Evolutionary conservation across 2,329 filamentous ascomycete genomes (phyloP).

Genomic region (Sclerotinia glacialis): DNA sequence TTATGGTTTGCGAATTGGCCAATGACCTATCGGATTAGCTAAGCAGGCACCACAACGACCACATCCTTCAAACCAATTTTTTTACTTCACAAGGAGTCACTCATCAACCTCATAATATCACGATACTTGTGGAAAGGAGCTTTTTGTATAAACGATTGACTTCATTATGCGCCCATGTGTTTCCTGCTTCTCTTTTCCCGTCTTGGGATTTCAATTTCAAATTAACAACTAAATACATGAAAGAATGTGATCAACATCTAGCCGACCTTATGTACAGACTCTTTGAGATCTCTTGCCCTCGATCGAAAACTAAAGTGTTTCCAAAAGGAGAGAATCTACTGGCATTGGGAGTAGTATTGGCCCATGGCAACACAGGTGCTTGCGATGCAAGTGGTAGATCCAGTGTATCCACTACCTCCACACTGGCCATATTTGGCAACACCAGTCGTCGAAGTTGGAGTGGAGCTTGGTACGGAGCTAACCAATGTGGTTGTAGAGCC

Average conservation of each 20-base stretch:
- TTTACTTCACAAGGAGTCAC: background rate
- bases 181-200: constrained; percentile 3
- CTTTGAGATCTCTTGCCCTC: background rate
- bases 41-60: background rate
- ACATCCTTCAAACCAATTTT: background rate
- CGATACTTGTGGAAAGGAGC: background rate
- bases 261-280: constrained; percentile 20
- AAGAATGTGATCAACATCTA: constrained; percentile 16
- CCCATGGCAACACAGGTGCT: constrained; percentile 28
- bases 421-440: constrained; percentile 29
- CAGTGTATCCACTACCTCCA: constrained; percentile 29
- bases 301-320: background rate
- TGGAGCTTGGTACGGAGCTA: background rate
- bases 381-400: constrained; percentile 25
- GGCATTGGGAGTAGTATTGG: constrained; percentile 29
- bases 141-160: constrained; percentile 11
- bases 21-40: background rate
- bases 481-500: background rate
- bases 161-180: background rate
- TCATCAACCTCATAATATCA: background rate
- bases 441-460: constrained; percentile 13
- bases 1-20: background rate
- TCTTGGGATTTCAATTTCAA: background rate
- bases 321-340: constrained; percentile 13
- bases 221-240: constrained; percentile 18